Percentiles rank a stretch among this genome's conserved stretches.
These are phyloP conservation scores for Pseudogymnoascus sp. DNA, from an alignment of 2,329 filamentous ascomycete genomes.

Conservation along the genomic window DNA sequence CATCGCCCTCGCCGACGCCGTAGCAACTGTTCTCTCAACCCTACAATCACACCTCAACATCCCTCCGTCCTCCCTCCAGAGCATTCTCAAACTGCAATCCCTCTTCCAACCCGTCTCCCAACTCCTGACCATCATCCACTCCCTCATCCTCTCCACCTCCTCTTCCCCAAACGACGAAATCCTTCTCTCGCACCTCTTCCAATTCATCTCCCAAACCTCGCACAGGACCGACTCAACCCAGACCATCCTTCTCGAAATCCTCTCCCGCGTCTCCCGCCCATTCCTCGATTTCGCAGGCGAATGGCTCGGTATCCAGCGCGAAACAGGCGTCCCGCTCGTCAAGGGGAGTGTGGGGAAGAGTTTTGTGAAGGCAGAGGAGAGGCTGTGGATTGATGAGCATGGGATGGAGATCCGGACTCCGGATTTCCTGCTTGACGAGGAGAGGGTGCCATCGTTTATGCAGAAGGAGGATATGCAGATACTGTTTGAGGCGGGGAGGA, in stretches of 20 bases:
- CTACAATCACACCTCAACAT: slow-evolving; percentile 25
- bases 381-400: slow-evolving; percentile 48
- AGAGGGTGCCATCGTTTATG: slow-evolving; percentile 64
- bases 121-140: slow-evolving; percentile 25
- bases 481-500: slow-evolving; percentile 75
- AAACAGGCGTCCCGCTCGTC: slow-evolving; percentile 45
- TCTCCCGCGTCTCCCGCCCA: slow-evolving; percentile 53
- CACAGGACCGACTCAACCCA: slow-evolving; percentile 54
- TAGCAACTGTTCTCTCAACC: slow-evolving; percentile 30
- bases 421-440: slow-evolving; percentile 55
- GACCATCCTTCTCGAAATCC: slow-evolving; percentile 57
- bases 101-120: slow-evolving; percentile 25
- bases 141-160: slow-evolving; percentile 21
- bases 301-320: slow-evolving; percentile 64
- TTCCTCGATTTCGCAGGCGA: slow-evolving; percentile 61
- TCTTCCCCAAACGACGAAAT: slow-evolving; percentile 46
- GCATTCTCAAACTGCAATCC: slow-evolving; percentile 26
- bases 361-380: slow-evolving; percentile 52
- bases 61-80: slow-evolving; percentile 19
- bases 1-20: slow-evolving; percentile 28
- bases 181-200: slow-evolving; percentile 53
- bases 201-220: slow-evolving; percentile 54
- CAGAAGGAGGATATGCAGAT: slow-evolving; percentile 57
- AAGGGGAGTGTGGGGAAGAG: slow-evolving; percentile 41
- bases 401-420: slow-evolving; percentile 48